Conservation (phyloP, 441 rosid genomes). For the Iberis amara region DNA sequence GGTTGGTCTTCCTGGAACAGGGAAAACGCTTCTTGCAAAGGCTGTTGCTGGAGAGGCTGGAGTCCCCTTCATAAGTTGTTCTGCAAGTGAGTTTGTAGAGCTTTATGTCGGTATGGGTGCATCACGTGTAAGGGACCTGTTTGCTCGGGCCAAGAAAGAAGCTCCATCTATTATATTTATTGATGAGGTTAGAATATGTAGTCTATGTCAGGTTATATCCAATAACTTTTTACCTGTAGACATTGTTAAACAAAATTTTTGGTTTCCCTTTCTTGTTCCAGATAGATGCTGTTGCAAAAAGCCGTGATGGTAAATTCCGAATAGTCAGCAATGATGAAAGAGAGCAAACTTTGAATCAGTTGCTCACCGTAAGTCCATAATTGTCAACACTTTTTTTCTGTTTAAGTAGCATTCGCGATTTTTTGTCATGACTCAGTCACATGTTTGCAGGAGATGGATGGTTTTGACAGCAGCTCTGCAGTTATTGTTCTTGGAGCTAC, state of each 20-base stretch:
- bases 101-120: constrained; percentile 94
- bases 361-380: constrained; percentile 64
- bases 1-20: constrained; percentile 99
- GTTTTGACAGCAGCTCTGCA: constrained; percentile 94
- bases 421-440: constrained; percentile 14
- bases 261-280: constrained; percentile 29
- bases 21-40: constrained; percentile 96
- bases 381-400: constrained; percentile 20
- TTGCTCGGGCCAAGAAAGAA: constrained; percentile 91
- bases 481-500: constrained; percentile 44
- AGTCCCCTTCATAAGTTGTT: constrained; percentile 92
- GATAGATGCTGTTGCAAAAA: constrained; percentile 99
- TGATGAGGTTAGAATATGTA: constrained; percentile 60
- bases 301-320: constrained; percentile 89
- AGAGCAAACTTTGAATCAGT: constrained; percentile 96
- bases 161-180: constrained; percentile 95
- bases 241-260: constrained; percentile 6
- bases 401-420: neutral
- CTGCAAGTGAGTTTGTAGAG: constrained; percentile 98
- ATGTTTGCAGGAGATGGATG: constrained; percentile 90
- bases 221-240: constrained; percentile 1
- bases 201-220: constrained; percentile 11
- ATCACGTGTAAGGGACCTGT: constrained; percentile 90
- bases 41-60: constrained; percentile 99
- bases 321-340: constrained; percentile 88